phyloP scores from a whole-genome alignment of 305 asterid species.

The Salvia sclarea region DNA sequence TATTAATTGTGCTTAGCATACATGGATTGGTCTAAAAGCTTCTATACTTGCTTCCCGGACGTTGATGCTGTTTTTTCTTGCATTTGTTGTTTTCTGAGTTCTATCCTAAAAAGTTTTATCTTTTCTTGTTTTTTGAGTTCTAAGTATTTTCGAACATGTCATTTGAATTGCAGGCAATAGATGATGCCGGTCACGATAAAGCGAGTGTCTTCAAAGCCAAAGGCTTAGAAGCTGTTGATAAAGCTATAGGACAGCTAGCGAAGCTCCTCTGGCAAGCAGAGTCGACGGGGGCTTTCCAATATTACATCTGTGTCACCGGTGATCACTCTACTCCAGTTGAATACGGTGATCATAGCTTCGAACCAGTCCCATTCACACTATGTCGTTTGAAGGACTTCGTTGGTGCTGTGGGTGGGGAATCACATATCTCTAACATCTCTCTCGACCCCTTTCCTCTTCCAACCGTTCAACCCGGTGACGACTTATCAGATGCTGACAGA shows the following conservation, averaged over 20 bases:
- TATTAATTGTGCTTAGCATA: neutral
- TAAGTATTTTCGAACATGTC: neutral
- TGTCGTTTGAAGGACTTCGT: slow-evolving; percentile 80
- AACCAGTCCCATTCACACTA: slow-evolving; percentile 82
- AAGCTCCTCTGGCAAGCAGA: slow-evolving; percentile 84
- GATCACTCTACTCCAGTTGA: slow-evolving; percentile 98
- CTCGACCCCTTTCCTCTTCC: slow-evolving; percentile 89
- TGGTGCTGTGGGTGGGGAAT: slow-evolving; percentile 70
- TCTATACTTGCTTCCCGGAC: neutral
- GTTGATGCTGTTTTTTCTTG: slow-evolving; percentile 2
- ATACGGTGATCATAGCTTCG: slow-evolving; percentile 98
- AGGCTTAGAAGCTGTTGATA: slow-evolving; percentile 90
- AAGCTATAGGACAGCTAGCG: slow-evolving; percentile 81
- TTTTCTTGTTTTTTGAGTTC: neutral
- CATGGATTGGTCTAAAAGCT: neutral
- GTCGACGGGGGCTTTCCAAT: slow-evolving; percentile 58
- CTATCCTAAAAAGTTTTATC: too few species aligned
- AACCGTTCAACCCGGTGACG: slow-evolving; percentile 44
- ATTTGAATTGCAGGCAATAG: slow-evolving; percentile 69
- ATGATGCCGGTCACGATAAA: slow-evolving; percentile 97
- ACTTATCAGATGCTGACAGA: slow-evolving; percentile 33
- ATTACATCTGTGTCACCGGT: slow-evolving; percentile 71
- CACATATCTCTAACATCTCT: slow-evolving; percentile 53
- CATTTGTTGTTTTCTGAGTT: too few species aligned
- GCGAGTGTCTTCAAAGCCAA: slow-evolving; percentile 85